Conservation (phyloP, 306 rosid genomes). For the Begonia masoniana region DNA sequence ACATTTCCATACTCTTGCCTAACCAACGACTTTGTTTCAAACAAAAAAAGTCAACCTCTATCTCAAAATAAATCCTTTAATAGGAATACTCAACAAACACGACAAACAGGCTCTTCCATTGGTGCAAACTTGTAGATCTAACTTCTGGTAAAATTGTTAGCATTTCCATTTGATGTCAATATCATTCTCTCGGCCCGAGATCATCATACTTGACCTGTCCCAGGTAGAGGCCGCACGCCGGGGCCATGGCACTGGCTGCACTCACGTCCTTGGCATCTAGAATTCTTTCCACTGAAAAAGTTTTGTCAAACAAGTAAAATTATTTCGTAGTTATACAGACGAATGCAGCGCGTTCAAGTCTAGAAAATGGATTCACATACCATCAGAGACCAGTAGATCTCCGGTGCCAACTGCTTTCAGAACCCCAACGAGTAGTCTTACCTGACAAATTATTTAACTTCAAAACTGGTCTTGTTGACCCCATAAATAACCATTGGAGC, state of each 20-base stretch:
- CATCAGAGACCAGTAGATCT: slow-evolving; percentile 49
- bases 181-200: slow-evolving; percentile 1
- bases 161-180: no score
- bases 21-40: no score
- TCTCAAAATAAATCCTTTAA: no score
- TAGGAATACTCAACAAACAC: no score
- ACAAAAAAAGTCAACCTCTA: no score
- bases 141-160: no score
- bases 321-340: no score
- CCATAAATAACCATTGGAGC: background rate
- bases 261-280: slow-evolving; percentile 58
- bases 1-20: no score
- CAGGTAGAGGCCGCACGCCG: slow-evolving; percentile 75
- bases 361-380: slow-evolving; percentile 9
- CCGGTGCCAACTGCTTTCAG: slow-evolving; percentile 76
- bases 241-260: slow-evolving; percentile 96
- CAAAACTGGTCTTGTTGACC: background rate
- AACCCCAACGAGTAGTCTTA: slow-evolving; percentile 84
- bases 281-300: slow-evolving; percentile 62
- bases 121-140: no score
- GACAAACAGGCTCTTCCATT: no score
- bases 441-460: slow-evolving; percentile 26
- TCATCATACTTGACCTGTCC: slow-evolving; percentile 80
- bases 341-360: background rate
- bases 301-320: background rate